Conservation (phyloP, 1,284 basidiomycete species). For the Leucoagaricus sp. region DNA sequence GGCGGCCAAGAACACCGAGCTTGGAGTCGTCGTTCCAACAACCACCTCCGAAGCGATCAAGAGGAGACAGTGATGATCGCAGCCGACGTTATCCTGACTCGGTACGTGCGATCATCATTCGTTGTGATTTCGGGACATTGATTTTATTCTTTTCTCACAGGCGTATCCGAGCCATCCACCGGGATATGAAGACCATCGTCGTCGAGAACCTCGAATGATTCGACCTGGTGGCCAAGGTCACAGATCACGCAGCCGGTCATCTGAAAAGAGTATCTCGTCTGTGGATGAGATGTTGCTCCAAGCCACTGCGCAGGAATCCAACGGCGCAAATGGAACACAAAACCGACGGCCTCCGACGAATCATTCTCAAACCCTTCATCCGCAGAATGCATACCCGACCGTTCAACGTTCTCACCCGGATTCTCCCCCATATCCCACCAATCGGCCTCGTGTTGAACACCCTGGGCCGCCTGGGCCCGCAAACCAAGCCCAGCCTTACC, state of each 20-base stretch:
- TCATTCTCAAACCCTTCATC: constrained; percentile 13
- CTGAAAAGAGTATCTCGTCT: constrained; percentile 33
- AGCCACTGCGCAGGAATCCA: constrained; percentile 42
- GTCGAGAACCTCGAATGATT: constrained; percentile 14
- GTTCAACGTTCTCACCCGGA: constrained; percentile 15
- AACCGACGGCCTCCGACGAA: constrained; percentile 4
- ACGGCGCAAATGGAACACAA: constrained; percentile 18
- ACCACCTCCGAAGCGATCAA: constrained; percentile 43
- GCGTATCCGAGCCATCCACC: constrained; percentile 1
- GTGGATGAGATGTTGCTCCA: constrained; percentile 68
- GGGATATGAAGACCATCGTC: constrained; percentile 15
- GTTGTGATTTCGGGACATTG: constrained; percentile 6
- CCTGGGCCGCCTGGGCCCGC: constrained; percentile 33
- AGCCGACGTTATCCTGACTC: constrained; percentile 30
- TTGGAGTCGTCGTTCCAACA: constrained; percentile 37
- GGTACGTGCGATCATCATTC: constrained; percentile 23
- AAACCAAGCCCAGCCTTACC: constrained; percentile 59
- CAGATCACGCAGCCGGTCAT: constrained; percentile 37
- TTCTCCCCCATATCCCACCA: constrained; percentile 9
- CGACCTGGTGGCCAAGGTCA: constrained; percentile 18
- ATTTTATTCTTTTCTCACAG: constrained; percentile 9
- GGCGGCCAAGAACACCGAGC: constrained; percentile 33
- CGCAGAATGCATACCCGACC: constrained; percentile 9
- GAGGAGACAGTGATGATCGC: constrained; percentile 39
- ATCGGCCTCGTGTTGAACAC: constrained; percentile 10